Conservation (phyloP, 2,329 filamentous ascomycete genomes). For the Drechslerella stenobrocha region DNA sequence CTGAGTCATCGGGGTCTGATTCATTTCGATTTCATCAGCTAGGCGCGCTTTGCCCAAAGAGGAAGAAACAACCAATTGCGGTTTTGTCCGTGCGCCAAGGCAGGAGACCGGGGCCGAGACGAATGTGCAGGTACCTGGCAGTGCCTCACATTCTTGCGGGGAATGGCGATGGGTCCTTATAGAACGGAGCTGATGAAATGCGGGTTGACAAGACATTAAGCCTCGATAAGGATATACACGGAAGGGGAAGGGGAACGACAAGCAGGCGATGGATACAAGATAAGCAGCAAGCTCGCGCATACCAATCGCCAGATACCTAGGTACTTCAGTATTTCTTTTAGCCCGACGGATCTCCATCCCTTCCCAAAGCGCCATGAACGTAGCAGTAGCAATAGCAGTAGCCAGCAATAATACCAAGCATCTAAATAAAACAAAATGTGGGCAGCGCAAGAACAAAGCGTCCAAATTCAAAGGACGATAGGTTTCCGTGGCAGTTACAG, state of each 20-base stretch:
- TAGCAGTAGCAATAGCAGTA: neutral
- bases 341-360: neutral
- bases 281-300: neutral
- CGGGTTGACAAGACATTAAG: neutral
- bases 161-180: too few species aligned
- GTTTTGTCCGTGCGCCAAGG: too few species aligned
- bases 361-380: slow-evolving; percentile 32
- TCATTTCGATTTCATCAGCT: too few species aligned
- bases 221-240: slow-evolving; percentile 26
- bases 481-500: too few species aligned
- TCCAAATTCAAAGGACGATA: too few species aligned
- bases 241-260: slow-evolving; percentile 14
- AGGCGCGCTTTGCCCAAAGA: too few species aligned
- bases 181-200: neutral
- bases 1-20: too few species aligned
- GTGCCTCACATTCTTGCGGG: too few species aligned
- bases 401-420: neutral
- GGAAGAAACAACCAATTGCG: neutral
- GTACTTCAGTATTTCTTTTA: neutral
- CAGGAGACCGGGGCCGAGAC: too few species aligned
- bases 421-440: slow-evolving; percentile 2
- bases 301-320: slow-evolving; percentile 1
- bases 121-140: too few species aligned
- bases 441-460: neutral
- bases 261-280: neutral